Base-by-base conservation (phyloP, 805 yeast species). In the Yamadazyma paraphyllophila region DNA sequence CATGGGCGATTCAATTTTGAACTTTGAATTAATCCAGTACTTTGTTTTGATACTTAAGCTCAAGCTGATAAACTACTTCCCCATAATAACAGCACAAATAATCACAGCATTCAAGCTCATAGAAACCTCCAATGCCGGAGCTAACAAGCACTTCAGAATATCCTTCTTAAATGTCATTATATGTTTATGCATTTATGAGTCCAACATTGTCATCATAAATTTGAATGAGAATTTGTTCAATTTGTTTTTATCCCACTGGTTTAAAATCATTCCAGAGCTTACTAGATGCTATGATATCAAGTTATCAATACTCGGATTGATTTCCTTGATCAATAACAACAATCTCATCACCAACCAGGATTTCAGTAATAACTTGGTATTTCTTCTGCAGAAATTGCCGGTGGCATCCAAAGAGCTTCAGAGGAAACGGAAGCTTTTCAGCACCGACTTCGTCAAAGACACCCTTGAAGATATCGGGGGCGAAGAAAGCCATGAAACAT, bases 241-340 rank as follows among this genome's bases (percentile, higher is more conserved):
- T 30, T 79, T 88, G 55, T 78, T 91, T 56, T 40, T 52, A 13
- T 71, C 71, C 20, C 61, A 72, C 43, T 89, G 97, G 97, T 78
- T 85, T 57, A 69, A 74, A 15, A 55, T 73, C 8, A 66, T 81
- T 33, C 77, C 82, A 4, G 66, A 69, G 24, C 74, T 85, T 54
- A 74, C 75, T 16, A 71, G 96, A 48, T 96, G 88, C 2, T 87
- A 77, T 57, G 98, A 92, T 64, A 73, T 88, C 61, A 91, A 90
- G 63, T 65, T 92, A 36, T 80, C 88, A 1, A 69, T 80, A 2
- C 64, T 92, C 52, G 95, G 94, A 0, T 59, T 85, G 16, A 63
- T 91, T 47, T 88, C 57, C 24, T 62, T 58, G 52, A 57, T 61
- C 46, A 71, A 55, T 45, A 59, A 59, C 47, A 59, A 58, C 13